These are phyloP conservation scores for Mycena epipterygia DNA, from an alignment of 768 basidiomycete genomes.

Conservation along the genomic window DNA sequence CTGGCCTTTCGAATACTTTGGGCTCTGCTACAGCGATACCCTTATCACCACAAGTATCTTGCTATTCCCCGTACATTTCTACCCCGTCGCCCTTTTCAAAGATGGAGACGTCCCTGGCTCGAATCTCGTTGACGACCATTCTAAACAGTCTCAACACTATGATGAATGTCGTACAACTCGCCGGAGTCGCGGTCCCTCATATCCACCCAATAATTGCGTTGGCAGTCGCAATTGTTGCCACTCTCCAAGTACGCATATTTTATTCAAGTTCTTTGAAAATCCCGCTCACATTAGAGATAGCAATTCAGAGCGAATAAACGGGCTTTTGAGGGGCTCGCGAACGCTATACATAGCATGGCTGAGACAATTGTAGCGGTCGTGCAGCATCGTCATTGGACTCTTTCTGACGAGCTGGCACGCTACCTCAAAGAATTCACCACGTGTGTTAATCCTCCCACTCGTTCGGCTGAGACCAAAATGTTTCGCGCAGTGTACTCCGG, in stretches of 20 bases:
- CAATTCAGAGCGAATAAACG: conserved; percentile 11
- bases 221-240: background rate
- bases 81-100: no score
- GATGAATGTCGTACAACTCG: background rate
- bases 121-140: background rate
- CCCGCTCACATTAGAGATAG: background rate
- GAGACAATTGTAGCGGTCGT: background rate
- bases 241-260: conserved; percentile 8
- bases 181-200: background rate
- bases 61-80: no score
- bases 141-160: background rate
- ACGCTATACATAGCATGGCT: background rate
- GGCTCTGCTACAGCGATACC: no score
- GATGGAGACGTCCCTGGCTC: no score
- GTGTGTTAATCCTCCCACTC: background rate
- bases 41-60: no score
- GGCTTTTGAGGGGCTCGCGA: conserved; percentile 1
- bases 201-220: conserved; percentile 6
- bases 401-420: conserved; percentile 1
- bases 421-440: background rate
- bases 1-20: no score
- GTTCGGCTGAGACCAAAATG: background rate
- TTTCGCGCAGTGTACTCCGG: background rate
- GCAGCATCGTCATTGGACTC: background rate
- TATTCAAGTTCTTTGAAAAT: no score